Percentiles rank a stretch among this genome's conserved stretches.
Evolutionary conservation across 2,329 filamentous ascomycete genomes (phyloP).

Genomic region (Cladosporium sp.): DNA sequence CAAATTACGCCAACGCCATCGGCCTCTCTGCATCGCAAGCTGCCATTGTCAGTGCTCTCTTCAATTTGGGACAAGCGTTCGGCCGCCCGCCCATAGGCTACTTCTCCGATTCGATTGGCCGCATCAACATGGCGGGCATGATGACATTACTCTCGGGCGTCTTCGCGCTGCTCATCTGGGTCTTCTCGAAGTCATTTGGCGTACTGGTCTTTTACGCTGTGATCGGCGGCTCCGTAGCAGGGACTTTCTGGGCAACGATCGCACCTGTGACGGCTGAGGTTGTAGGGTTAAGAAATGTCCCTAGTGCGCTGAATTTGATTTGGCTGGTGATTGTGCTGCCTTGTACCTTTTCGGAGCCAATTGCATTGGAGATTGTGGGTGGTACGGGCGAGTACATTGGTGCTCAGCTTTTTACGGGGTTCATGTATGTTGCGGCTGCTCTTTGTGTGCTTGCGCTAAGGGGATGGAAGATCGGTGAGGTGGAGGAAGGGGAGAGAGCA

Average conservation of each 20-base stretch:
- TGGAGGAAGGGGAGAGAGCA: conserved; percentile 39
- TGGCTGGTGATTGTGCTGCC: conserved; percentile 71
- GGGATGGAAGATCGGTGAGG: conserved; percentile 57
- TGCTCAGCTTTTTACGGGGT: conserved; percentile 57
- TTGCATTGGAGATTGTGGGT: conserved; percentile 51
- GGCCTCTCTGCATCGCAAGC: conserved; percentile 65
- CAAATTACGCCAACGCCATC: conserved; percentile 66
- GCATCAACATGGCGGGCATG: conserved; percentile 66
- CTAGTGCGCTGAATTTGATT: conserved; percentile 64
- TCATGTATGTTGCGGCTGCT: conserved; percentile 59
- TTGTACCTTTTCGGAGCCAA: conserved; percentile 59
- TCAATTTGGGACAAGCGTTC: conserved; percentile 64
- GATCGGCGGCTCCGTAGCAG: conserved; percentile 62
- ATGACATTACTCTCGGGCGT: conserved; percentile 63
- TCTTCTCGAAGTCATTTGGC: conserved; percentile 62
- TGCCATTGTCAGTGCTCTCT: conserved; percentile 65
- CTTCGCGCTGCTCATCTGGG: conserved; percentile 68
- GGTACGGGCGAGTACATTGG: conserved; percentile 51
- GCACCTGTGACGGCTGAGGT: conserved; percentile 70
- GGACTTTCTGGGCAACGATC: conserved; percentile 63
- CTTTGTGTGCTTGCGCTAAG: conserved; percentile 51
- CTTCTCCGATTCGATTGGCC: conserved; percentile 64
- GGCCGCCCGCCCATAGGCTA: conserved; percentile 70
- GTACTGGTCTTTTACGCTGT: conserved; percentile 69
- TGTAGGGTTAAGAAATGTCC: conserved; percentile 64